phyloP scores from a whole-genome alignment of 2,329 filamentous ascomycete species.

The Neofusicoccum parvum region DNA sequence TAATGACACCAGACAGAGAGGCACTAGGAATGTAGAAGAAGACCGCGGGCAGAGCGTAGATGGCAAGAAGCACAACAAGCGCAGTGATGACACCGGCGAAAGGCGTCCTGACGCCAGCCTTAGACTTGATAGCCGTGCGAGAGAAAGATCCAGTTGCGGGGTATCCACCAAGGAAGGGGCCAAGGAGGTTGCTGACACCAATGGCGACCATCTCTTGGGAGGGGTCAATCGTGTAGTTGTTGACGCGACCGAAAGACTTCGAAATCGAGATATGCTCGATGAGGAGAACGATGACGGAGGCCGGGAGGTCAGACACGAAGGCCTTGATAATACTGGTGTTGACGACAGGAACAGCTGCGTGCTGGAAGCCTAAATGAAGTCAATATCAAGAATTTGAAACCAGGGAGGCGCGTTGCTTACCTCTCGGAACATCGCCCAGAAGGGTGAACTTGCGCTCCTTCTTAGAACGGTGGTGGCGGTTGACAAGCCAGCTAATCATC shows the following conservation, averaged over 20 bases:
- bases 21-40: constrained; percentile 93
- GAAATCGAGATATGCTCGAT: constrained; percentile 98
- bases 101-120: constrained; percentile 90
- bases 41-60: constrained; percentile 83
- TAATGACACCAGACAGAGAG: constrained; percentile 83
- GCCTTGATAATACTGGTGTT: constrained; percentile 66
- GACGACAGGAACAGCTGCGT: constrained; percentile 73
- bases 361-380: constrained; percentile 66
- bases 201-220: constrained; percentile 96
- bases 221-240: constrained; percentile 94
- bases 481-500: constrained; percentile 83
- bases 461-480: constrained; percentile 58
- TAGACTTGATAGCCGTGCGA: constrained; percentile 94
- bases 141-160: constrained; percentile 95
- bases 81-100: constrained; percentile 89
- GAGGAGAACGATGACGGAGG: constrained; percentile 87
- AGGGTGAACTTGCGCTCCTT: constrained; percentile 70
- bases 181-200: constrained; percentile 84
- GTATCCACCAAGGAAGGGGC: constrained; percentile 88
- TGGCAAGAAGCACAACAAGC: constrained; percentile 80
- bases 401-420: not conserved
- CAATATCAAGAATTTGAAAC: not conserved
- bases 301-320: constrained; percentile 75
- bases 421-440: constrained; percentile 72
- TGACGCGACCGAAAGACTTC: constrained; percentile 93